Conservation (phyloP, 495 filamentous ascomycete genomes). For the Tuber magnatum region DNA sequence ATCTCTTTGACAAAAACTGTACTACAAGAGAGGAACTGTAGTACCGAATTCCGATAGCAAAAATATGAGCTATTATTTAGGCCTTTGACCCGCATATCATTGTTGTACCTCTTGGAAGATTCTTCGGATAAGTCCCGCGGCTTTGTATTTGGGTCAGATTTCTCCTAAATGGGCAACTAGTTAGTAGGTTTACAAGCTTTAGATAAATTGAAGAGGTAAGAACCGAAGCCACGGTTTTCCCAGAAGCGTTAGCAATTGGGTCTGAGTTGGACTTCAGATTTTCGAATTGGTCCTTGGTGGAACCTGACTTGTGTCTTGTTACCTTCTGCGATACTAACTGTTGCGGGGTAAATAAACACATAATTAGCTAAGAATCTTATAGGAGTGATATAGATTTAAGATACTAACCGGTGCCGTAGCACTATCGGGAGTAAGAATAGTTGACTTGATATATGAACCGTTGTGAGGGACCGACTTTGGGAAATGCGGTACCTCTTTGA, state of each 20-base stretch:
- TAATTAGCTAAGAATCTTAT: not conserved
- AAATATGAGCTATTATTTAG: conserved; percentile 7
- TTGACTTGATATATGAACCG: not conserved
- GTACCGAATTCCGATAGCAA: conserved; percentile 36
- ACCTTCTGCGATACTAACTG: not conserved
- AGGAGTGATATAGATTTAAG: not conserved
- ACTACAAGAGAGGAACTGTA: conserved; percentile 26
- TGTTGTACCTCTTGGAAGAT: not conserved
- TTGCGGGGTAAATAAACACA: not conserved
- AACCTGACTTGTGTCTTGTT: not conserved
- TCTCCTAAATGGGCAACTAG: not conserved
- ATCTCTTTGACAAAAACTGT: conserved; percentile 17
- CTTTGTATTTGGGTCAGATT: not conserved
- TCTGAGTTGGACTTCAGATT: not conserved
- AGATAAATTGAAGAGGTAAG: not conserved
- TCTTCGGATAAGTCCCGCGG: not conserved
- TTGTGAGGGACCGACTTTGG: not conserved
- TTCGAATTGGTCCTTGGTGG: not conserved
- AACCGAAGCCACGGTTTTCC: not conserved
- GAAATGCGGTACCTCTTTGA: not conserved
- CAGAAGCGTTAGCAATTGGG: not conserved
- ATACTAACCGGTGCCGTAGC: not conserved
- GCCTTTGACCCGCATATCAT: conserved; percentile 1
- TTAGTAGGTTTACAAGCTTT: conserved; percentile 6
- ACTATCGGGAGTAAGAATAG: not conserved